These are phyloP conservation scores for Ceratobasidium sp. DNA, from an alignment of 1,284 basidiomycete species.

Conservation along the genomic window DNA sequence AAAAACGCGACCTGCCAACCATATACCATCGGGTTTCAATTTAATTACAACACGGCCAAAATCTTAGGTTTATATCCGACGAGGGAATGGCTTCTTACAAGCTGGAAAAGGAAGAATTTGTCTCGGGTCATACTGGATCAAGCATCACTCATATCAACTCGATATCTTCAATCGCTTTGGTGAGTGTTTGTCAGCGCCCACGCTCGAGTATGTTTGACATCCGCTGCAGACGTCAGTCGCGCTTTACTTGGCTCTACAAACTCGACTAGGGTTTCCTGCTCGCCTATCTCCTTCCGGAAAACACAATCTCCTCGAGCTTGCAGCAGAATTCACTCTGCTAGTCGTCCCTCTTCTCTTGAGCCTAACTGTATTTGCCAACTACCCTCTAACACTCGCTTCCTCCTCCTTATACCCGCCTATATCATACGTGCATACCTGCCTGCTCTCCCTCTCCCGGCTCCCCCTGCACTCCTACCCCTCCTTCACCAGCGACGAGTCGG, in stretches of 20 bases:
- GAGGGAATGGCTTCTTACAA: slow-evolving; percentile 64
- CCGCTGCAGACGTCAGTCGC: slow-evolving; percentile 68
- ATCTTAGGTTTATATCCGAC: neutral
- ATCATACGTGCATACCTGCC: slow-evolving; percentile 45
- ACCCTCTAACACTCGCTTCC: slow-evolving; percentile 62
- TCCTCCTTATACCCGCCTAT: slow-evolving; percentile 57
- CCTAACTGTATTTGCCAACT: slow-evolving; percentile 75
- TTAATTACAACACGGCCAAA: neutral
- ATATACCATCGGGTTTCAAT: neutral
- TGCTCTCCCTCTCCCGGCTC: slow-evolving; percentile 16
- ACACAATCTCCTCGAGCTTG: slow-evolving; percentile 46
- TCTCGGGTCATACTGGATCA: slow-evolving; percentile 81
- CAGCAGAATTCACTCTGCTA: slow-evolving; percentile 67
- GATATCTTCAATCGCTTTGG: slow-evolving; percentile 74
- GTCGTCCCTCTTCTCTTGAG: slow-evolving; percentile 79
- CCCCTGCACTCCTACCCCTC: slow-evolving; percentile 15
- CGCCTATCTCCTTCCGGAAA: slow-evolving; percentile 38
- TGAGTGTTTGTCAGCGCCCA: slow-evolving; percentile 55
- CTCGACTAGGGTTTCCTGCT: slow-evolving; percentile 50
- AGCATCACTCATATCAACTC: slow-evolving; percentile 77
- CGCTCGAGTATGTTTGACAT: slow-evolving; percentile 29
- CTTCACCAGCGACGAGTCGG: slow-evolving; percentile 56
- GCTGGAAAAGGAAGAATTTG: slow-evolving; percentile 84
- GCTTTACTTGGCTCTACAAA: slow-evolving; percentile 66
- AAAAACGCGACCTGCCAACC: slow-evolving; percentile 1